Evolutionary conservation across 352 stramenopile genomes (phyloP), one percentile per base, ranked within the genome.

Genomic region (Phytophthora europaea): DNA sequence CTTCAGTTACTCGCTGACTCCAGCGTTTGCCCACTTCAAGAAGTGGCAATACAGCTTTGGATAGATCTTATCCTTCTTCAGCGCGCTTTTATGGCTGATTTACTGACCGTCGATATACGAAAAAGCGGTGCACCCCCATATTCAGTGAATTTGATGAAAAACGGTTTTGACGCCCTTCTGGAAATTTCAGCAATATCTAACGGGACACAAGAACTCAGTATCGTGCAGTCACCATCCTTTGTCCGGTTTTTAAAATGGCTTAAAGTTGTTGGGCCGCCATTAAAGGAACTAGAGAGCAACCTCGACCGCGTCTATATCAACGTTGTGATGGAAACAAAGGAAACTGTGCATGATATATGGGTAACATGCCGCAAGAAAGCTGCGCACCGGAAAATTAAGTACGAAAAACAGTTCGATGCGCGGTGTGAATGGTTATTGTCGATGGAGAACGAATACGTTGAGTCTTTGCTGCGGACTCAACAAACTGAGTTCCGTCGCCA

Each of bases 111-210:
- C 1, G 85, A 92, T 40, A 90, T 94, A 56, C 80, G 84, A 12
- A 81, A 81, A 63, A 57, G 72, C 43, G 84, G 81, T 0, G 73
- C 72, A 2, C 68, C 84, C 4, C 75, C 81, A 8, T 94, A 94
- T 69, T 86, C 85, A 4, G 78, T 94, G 34, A 93, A 94, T 52
- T 56, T 94, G 67, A 90, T 93, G 79, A 94, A 94, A 64, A 92
- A 88, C 38, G 87, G 87, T 0, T 94, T 94, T 62, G 85, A 94
- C 12, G 72, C 81, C 7, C 61, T 94, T 8, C 69, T 92, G 10
- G 75, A 90, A 20, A 85, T 51, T 31, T 23, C 12, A 26, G 48
- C n/a, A 55, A 33, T 12, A 18, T 45, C 28, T n/a, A 59, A 71
- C 16, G 43, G 70, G 7, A 45, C 63, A 50, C 33, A 61, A 54